Evolutionary conservation across 768 basidiomycete species (phyloP).

Genomic region (Suillus discolor): DNA sequence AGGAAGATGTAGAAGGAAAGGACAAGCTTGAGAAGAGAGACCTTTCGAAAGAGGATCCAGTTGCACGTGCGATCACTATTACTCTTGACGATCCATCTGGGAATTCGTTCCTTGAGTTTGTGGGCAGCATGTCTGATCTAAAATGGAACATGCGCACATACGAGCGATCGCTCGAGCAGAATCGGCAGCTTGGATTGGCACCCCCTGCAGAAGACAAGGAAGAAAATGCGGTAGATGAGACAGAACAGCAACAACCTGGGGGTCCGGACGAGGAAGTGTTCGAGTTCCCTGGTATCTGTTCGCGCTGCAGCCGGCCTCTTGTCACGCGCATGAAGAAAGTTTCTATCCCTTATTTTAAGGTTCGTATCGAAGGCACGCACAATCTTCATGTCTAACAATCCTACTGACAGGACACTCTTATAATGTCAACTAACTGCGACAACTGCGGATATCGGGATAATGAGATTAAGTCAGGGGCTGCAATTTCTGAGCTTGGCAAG

Average conservation of each 20-base stretch:
- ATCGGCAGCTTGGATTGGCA: constrained; percentile 74
- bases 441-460: constrained; percentile 95
- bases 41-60: constrained; percentile 42
- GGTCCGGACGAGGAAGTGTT: constrained; percentile 82
- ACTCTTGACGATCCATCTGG: constrained; percentile 92
- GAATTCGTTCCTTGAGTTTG: constrained; percentile 92
- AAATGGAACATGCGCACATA: constrained; percentile 91
- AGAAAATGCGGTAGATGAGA: constrained; percentile 15
- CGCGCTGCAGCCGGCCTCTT: constrained; percentile 80
- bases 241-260: constrained; percentile 35
- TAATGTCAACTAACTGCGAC: constrained; percentile 99
- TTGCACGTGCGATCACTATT: constrained; percentile 77
- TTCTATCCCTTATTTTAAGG: constrained; percentile 97
- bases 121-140: constrained; percentile 84
- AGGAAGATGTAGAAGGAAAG: constrained; percentile 34
- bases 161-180: constrained; percentile 77
- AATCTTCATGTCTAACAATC: not conserved
- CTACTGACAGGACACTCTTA: constrained; percentile 76
- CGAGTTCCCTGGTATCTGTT: constrained; percentile 85
- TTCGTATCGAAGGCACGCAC: constrained; percentile 23
- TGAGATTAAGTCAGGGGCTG: constrained; percentile 93
- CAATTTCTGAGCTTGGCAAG: constrained; percentile 89
- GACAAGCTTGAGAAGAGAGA: constrained; percentile 35
- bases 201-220: constrained; percentile 43
- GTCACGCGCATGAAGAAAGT: constrained; percentile 96